phyloP scores from a whole-genome alignment of 805 yeast species.

The Komagataella populi region DNA sequence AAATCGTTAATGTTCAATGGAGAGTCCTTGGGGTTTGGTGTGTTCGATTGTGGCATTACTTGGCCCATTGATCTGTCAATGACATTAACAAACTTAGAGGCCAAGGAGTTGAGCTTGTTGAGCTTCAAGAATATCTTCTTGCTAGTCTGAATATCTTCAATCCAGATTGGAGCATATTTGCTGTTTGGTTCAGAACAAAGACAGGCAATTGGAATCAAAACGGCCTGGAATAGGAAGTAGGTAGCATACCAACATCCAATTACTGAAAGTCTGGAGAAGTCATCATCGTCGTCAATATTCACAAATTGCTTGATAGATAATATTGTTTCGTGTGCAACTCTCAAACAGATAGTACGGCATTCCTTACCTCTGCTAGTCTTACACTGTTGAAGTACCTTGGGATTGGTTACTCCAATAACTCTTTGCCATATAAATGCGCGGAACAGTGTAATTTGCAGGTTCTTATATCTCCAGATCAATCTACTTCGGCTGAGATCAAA shows the following conservation, averaged over 20 bases:
- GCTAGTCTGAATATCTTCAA: slow-evolving; percentile 25
- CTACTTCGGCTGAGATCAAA: slow-evolving; percentile 36
- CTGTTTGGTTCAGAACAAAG: slow-evolving; percentile 35
- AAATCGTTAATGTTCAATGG: slow-evolving; percentile 4
- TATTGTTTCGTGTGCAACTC: slow-evolving; percentile 39
- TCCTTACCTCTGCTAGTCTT: slow-evolving; percentile 29
- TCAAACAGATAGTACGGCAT: slow-evolving; percentile 36
- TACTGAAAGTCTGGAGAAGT: slow-evolving; percentile 21
- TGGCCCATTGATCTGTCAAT: slow-evolving; percentile 18
- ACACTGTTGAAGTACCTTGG: slow-evolving; percentile 16
- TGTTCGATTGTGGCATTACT: not conserved
- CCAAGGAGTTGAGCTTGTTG: slow-evolving; percentile 28
- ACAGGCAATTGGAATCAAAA: slow-evolving; percentile 42
- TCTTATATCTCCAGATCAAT: slow-evolving; percentile 44
- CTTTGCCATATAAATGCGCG: slow-evolving; percentile 46
- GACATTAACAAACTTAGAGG: slow-evolving; percentile 28
- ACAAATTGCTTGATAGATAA: slow-evolving; percentile 29
- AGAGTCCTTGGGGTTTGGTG: not conserved
- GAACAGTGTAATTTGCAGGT: slow-evolving; percentile 38
- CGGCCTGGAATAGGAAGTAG: slow-evolving; percentile 50
- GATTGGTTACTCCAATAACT: slow-evolving; percentile 23
- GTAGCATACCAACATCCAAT: slow-evolving; percentile 51
- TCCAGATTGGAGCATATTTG: slow-evolving; percentile 29
- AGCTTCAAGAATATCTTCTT: slow-evolving; percentile 23
- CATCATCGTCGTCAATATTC: not conserved